Evolutionary conservation across 148 eudicot genomes (phyloP).

Genomic region (Selenicereus undatus): DNA sequence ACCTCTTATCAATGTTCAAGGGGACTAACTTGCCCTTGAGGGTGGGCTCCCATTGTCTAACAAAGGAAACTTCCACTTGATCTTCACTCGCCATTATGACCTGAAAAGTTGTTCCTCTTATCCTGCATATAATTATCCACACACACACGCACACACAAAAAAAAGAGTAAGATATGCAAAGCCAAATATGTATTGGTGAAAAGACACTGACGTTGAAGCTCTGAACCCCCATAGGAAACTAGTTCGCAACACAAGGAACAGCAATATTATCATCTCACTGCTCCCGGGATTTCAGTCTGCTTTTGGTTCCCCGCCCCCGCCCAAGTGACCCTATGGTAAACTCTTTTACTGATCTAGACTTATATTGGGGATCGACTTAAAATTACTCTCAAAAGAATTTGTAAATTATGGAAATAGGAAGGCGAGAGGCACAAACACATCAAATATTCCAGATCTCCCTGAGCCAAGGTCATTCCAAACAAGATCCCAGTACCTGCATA

Average conservation of each 20-base stretch:
- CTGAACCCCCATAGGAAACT: background rate
- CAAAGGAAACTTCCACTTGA: conserved; percentile 79
- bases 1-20: conserved; percentile 92
- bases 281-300: too few relatives aligned
- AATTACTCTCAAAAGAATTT: background rate
- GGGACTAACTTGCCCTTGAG: conserved; percentile 63
- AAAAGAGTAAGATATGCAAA: background rate
- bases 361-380: background rate
- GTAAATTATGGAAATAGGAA: background rate
- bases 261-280: background rate
- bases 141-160: too few relatives aligned
- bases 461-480: conserved; percentile 63
- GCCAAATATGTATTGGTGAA: background rate
- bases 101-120: conserved; percentile 53
- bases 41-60: conserved; percentile 73
- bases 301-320: too few relatives aligned
- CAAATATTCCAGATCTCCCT: conserved; percentile 64
- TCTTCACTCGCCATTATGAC: conserved; percentile 58
- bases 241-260: background rate
- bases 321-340: too few relatives aligned
- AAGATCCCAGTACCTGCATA: conserved; percentile 70
- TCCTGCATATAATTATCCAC: conserved; percentile 36
- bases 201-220: background rate
- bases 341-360: background rate
- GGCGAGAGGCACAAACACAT: conserved; percentile 42